These are phyloP conservation scores for Vitellaria paradoxa DNA, from an alignment of 179 eudicot species.

Conservation along the genomic window DNA sequence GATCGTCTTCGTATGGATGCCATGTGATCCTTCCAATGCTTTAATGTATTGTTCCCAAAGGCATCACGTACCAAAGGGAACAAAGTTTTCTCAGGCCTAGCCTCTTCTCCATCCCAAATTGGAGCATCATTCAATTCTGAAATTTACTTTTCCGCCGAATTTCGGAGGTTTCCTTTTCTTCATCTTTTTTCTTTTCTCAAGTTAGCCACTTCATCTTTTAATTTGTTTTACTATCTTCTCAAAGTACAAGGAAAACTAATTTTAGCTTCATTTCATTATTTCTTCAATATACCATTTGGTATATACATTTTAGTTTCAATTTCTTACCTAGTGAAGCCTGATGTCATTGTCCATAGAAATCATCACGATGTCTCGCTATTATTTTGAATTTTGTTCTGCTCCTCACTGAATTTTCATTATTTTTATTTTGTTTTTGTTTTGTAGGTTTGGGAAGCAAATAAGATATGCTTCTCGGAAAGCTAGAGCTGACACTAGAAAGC, in stretches of 20 bases:
- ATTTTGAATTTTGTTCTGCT: neutral
- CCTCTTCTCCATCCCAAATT: neutral
- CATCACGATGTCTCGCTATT: neutral
- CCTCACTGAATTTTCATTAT: neutral
- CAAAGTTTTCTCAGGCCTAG: too few relatives aligned
- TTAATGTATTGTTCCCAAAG: too few relatives aligned
- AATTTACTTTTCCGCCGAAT: neutral
- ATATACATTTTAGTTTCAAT: neutral
- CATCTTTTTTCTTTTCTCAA: too few relatives aligned
- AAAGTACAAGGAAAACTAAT: neutral
- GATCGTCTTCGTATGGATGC: too few relatives aligned
- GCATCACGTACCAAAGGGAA: neutral
- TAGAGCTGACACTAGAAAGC: conserved; percentile 43
- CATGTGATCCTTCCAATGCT: too few relatives aligned
- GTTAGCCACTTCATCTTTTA: neutral
- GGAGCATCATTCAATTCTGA: neutral
- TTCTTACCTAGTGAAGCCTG: neutral
- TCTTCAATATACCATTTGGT: neutral
- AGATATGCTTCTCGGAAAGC: conserved; percentile 45
- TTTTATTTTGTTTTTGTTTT: conserved; percentile 1
- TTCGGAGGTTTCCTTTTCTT: neutral
- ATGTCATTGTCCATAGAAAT: neutral
- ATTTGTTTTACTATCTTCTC: neutral
- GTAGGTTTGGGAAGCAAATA: conserved; percentile 43
- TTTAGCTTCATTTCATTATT: neutral